Base-by-base conservation (phyloP, 768 basidiomycete genomes). In the Exidia glandulosa region DNA sequence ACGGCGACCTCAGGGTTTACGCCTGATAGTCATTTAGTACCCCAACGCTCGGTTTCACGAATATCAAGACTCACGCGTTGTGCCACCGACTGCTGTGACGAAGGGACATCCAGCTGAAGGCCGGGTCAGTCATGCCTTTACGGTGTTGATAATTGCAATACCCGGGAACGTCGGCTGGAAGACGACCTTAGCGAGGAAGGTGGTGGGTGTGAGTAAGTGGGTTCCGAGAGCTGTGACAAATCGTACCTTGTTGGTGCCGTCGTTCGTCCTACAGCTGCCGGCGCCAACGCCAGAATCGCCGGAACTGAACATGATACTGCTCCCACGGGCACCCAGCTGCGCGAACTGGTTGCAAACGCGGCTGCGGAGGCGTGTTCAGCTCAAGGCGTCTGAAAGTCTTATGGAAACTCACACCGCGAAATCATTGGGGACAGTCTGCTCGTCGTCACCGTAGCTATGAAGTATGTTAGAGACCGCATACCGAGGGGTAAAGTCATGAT, bases 231-330 rank as follows among this genome's bases (percentile, higher is more conserved):
- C 6, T 19, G 19, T 6, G 6, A 16, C 16, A 45, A 45, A 14
- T 13, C 62, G 62, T 31, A 62, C 61, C 7, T 61, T 66, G 60
- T 69, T 66, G 2, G 58, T 67, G 30, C 73, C 74, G 52, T 74
- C 71, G 63, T 74, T 76, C 13, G 71, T 66, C 25, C 57, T 56
- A 66, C 85, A 87, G 60, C 77, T 70, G 16, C 84, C 84, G 14
- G 70, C 81, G 37, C 86, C 85, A 45, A 86, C 85, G 41, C 84
- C 85, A 57, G 66, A 70, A 63, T 86, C 85, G 41, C 86, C 86
- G 58, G 80, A 81, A 36, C 80, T 80, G 75, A 85, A 86, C 72
- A 86, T 76, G 31, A 82, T 73, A 32, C 79, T 82, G 57, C 76
- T 79, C 13, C 86, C 86, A 27, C 74, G 74, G 34, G 78, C 73